phyloP scores from a whole-genome alignment of 208 protist species.

The Wallacemonas rigidus region DNA sequence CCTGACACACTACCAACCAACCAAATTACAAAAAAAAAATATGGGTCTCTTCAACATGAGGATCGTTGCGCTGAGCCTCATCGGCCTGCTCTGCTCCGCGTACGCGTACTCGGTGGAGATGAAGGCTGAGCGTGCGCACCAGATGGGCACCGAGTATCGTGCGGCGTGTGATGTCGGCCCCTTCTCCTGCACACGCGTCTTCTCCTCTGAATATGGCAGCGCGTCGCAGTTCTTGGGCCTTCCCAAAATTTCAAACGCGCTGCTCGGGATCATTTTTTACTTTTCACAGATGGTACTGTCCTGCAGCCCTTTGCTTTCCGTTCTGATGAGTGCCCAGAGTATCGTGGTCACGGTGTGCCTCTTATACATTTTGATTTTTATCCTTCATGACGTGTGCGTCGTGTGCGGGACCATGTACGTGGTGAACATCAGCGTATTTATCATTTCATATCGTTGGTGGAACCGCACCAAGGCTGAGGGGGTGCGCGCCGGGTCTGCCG shows the following conservation, averaged over 20 bases:
- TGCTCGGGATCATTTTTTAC: constrained; percentile 68
- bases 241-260: constrained; percentile 64
- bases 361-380: constrained; percentile 49
- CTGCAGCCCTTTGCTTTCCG: constrained; percentile 37
- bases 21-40: neutral
- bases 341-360: constrained; percentile 42
- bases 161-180: constrained; percentile 72
- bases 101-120: constrained; percentile 78
- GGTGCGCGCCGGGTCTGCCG: neutral
- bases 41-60: constrained; percentile 21
- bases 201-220: constrained; percentile 68
- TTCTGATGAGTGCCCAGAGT: constrained; percentile 43
- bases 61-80: constrained; percentile 36
- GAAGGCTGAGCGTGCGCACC: constrained; percentile 36
- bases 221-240: constrained; percentile 59
- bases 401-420: constrained; percentile 80
- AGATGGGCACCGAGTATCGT: constrained; percentile 42
- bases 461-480: constrained; percentile 9
- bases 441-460: constrained; percentile 45
- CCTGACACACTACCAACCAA: neutral
- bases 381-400: constrained; percentile 66
- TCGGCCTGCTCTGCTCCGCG: constrained; percentile 54
- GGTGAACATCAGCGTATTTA: constrained; percentile 57
- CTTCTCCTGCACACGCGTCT: constrained; percentile 76
- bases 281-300: constrained; percentile 40